phyloP scores from a whole-genome alignment of 805 yeast genomes.

The Candida wancherniae region DNA sequence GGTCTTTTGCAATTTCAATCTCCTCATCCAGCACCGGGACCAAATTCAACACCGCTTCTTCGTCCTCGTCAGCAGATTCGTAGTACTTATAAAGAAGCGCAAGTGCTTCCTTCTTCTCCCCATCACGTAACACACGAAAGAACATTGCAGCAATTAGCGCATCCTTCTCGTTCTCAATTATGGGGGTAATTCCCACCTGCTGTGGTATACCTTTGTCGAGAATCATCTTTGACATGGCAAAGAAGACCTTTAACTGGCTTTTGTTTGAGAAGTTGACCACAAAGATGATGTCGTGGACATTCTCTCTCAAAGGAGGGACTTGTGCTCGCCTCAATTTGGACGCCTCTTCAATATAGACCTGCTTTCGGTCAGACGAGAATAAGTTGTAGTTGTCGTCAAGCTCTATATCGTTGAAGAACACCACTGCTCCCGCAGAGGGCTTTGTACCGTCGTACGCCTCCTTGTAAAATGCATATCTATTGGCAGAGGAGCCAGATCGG shows the following conservation, averaged over 20 bases:
- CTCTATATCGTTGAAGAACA: constrained; percentile 77
- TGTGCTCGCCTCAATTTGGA: constrained; percentile 37
- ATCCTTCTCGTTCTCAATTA: constrained; percentile 31
- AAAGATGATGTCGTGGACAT: constrained; percentile 70
- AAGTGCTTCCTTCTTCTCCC: constrained; percentile 31
- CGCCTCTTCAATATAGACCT: constrained; percentile 37
- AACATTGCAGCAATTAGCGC: constrained; percentile 26
- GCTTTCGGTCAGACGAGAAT: constrained; percentile 39
- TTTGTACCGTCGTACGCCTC: constrained; percentile 18
- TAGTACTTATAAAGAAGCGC: constrained; percentile 36
- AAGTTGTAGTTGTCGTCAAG: constrained; percentile 49
- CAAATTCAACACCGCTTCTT: constrained; percentile 18
- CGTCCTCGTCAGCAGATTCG: constrained; percentile 26
- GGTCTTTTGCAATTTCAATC: too few species aligned
- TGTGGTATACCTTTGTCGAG: constrained; percentile 64
- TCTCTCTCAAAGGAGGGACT: constrained; percentile 66
- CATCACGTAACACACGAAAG: constrained; percentile 29
- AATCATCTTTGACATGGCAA: constrained; percentile 46
- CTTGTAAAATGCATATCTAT: constrained; percentile 30
- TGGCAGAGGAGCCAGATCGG: constrained; percentile 31
- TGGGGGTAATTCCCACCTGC: constrained; percentile 79
- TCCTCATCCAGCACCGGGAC: constrained; percentile 17
- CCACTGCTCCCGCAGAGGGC: constrained; percentile 36
- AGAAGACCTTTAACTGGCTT: constrained; percentile 46
- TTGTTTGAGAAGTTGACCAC: constrained; percentile 56